A percentile compares a stretch with the other conserved stretches of the same genome.
Conservation (phyloP, 2,329 filamentous ascomycete species). For the Talaromyces rugulosus region DNA sequence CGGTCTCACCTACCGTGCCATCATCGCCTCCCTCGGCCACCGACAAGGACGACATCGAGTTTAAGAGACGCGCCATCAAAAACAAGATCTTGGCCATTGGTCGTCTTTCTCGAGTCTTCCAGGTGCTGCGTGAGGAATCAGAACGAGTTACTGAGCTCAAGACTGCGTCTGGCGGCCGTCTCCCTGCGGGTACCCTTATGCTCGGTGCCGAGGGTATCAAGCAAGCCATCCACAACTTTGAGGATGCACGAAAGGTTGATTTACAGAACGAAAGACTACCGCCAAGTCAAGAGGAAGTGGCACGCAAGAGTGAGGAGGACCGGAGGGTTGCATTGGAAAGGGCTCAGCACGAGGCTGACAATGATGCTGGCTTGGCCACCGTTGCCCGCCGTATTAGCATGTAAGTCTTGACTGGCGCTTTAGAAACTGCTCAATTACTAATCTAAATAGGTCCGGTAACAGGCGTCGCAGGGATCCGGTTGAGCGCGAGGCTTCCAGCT, state of each 20-base stretch:
- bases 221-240: constrained; percentile 93
- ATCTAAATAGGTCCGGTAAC: constrained; percentile 11
- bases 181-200: constrained; percentile 96
- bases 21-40: constrained; percentile 66
- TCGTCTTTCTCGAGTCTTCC: constrained; percentile 93
- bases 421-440: neutral
- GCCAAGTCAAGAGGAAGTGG: constrained; percentile 87
- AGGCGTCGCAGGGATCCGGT: constrained; percentile 12
- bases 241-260: constrained; percentile 95
- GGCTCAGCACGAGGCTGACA: constrained; percentile 82
- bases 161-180: constrained; percentile 85
- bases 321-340: constrained; percentile 78
- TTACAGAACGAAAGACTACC: constrained; percentile 93
- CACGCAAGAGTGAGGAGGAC: constrained; percentile 75
- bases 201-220: constrained; percentile 97
- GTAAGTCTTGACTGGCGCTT: constrained; percentile 54
- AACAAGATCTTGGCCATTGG: constrained; percentile 99
- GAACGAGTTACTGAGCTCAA: constrained; percentile 97
- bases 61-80: constrained; percentile 95
- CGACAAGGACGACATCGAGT: constrained; percentile 65
- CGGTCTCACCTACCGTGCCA: constrained; percentile 65
- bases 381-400: constrained; percentile 92
- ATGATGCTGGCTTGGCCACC: constrained; percentile 80
- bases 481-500: constrained; percentile 9
- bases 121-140: constrained; percentile 94